A percentile compares a stretch with the other conserved stretches of the same genome.
These are phyloP conservation scores for Penicillium silybi DNA, from an alignment of 495 filamentous ascomycete genomes.

Conservation along the genomic window DNA sequence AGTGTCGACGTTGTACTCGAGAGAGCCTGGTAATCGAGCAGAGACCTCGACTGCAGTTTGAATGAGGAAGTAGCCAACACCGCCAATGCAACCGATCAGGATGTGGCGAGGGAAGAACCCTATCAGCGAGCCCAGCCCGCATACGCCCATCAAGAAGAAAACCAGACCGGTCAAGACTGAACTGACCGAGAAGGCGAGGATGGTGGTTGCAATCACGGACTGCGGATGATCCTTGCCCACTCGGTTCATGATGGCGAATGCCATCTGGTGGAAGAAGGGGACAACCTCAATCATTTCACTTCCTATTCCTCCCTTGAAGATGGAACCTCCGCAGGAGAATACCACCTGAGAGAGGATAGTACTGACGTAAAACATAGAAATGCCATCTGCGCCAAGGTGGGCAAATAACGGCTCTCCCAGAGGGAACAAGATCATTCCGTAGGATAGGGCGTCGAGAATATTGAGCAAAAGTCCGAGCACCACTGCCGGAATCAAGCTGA, in stretches of 20 bases:
- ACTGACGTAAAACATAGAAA: conserved; percentile 98
- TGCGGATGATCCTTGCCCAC: conserved; percentile 79
- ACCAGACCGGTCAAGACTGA: conserved; percentile 86
- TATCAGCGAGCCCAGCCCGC: conserved; percentile 81
- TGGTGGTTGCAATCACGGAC: conserved; percentile 86
- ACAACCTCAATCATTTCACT: conserved; percentile 99
- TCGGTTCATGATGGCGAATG: conserved; percentile 72
- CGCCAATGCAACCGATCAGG: conserved; percentile 94
- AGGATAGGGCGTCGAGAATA: conserved; percentile 89
- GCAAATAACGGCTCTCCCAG: conserved; percentile 80
- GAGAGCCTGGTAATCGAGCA: conserved; percentile 78
- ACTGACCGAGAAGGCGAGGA: conserved; percentile 84
- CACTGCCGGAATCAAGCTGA: conserved; percentile 74
- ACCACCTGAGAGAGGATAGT: conserved; percentile 90
- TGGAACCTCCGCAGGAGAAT: conserved; percentile 80
- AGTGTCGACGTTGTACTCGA: conserved; percentile 75
- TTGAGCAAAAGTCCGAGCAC: conserved; percentile 86
- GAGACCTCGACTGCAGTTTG: conserved; percentile 91
- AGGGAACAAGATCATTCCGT: conserved; percentile 96
- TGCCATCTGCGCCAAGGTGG: conserved; percentile 81
- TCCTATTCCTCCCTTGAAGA: conserved; percentile 88
- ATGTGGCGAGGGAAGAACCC: conserved; percentile 97
- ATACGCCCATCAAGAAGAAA: conserved; percentile 85
- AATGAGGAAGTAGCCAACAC: conserved; percentile 94
- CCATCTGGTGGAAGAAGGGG: conserved; percentile 97